Percentiles rank a stretch among this genome's conserved stretches.
Conservation (phyloP, 1,139 yeast genomes). For the Debaryomycetaceae sp. region DNA sequence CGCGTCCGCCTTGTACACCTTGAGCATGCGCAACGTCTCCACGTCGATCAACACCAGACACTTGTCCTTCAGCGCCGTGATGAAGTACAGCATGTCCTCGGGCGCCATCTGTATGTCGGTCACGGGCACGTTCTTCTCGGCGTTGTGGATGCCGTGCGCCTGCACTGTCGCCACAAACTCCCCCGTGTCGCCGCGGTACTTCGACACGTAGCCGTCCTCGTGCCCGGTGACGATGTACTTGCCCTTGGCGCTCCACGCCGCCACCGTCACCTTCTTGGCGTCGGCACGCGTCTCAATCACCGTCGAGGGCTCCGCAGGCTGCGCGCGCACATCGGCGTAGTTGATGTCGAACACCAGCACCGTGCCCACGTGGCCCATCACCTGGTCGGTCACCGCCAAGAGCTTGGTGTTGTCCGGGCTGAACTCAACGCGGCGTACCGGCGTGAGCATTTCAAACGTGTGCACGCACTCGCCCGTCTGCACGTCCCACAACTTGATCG, state of each 20-base stretch:
- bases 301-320: constrained; percentile 49
- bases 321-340: constrained; percentile 36
- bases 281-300: constrained; percentile 61
- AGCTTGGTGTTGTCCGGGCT: constrained; percentile 68
- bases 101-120: constrained; percentile 87
- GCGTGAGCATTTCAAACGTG: constrained; percentile 76
- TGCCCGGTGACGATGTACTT: constrained; percentile 80
- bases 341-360: constrained; percentile 64
- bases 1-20: constrained; percentile 81
- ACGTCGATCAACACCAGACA: constrained; percentile 77
- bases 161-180: constrained; percentile 55
- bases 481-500: constrained; percentile 81
- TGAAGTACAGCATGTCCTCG: constrained; percentile 80
- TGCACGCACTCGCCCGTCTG: constrained; percentile 71
- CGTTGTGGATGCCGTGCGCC: constrained; percentile 63
- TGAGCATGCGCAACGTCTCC: constrained; percentile 66
- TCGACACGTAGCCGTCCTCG: constrained; percentile 78
- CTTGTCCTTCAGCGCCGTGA: constrained; percentile 92
- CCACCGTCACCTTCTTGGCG: constrained; percentile 71
- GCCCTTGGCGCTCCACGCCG: constrained; percentile 81
- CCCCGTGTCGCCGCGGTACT: constrained; percentile 75
- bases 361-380: constrained; percentile 86
- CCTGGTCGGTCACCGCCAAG: constrained; percentile 83
- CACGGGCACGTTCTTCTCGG: constrained; percentile 49
- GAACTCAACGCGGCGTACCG: constrained; percentile 88